Percentiles rank a stretch among this genome's conserved stretches.
Conservation (phyloP, 139 green algal genomes). For the Chlamydomonas incerta region DNA sequence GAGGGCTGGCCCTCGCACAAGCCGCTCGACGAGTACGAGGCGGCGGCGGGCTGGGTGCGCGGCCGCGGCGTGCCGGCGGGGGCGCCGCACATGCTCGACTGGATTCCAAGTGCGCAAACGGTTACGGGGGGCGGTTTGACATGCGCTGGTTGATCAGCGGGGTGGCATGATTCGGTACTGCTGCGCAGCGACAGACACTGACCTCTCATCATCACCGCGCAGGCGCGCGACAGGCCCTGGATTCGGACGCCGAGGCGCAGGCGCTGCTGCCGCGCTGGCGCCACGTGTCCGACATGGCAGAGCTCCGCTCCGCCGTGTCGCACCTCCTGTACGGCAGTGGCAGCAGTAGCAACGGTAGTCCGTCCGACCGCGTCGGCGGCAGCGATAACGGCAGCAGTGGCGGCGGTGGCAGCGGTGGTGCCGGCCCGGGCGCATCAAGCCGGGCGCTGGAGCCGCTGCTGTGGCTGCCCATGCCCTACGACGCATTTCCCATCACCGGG, state of each 20-base stretch:
- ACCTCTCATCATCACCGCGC: not conserved
- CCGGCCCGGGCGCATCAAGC: not conserved
- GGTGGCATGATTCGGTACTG: not conserved
- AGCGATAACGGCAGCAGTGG: no score
- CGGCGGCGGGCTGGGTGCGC: constrained; percentile 3
- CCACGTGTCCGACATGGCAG: not conserved
- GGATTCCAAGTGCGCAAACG: constrained; percentile 11
- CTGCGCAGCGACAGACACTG: no score
- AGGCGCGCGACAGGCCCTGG: not conserved
- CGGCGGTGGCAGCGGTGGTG: not conserved
- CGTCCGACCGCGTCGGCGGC: not conserved
- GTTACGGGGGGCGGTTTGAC: no score
- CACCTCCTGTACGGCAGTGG: not conserved
- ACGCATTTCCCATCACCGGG: constrained; percentile 19
- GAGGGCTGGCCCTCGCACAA: not conserved
- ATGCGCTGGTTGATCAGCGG: no score
- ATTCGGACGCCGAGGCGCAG: not conserved
- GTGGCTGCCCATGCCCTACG: constrained; percentile 35
- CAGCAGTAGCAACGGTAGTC: not conserved
- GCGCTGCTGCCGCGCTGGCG: constrained; percentile 35
- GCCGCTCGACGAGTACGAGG: not conserved
- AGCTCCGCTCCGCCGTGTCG: not conserved
- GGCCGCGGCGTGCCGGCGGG: not conserved
- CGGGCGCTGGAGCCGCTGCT: not conserved
- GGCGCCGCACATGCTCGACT: constrained; percentile 15